Evolutionary conservation across 768 basidiomycete species (phyloP), one percentile per base, ranked within the genome.

Genomic region (Lentinula sp.): DNA sequence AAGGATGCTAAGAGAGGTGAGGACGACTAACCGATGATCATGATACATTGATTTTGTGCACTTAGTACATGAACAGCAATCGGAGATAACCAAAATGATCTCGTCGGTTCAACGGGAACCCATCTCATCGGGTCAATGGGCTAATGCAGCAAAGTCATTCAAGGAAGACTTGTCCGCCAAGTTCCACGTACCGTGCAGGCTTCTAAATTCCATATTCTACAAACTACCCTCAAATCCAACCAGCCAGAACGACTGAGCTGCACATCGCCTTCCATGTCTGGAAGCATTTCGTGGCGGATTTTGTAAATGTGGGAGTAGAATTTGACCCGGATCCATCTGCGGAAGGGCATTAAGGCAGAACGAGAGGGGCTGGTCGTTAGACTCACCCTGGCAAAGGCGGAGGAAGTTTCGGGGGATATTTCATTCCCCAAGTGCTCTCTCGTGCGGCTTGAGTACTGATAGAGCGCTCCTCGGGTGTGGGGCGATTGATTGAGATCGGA

Each of bases 201-300:
- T 32, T 58, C 57, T 23, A 58, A 35, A 11, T 58, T 58, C 57
- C 57, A 58, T 45, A 58, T 2, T 8, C 16, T 43, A 18, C 57
- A 48, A 10, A 58, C 57, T 31, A 4, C 37, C 35, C 57, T 34
- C 37, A 45, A 32, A 39, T 58, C 57, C 35, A 58, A 42, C 6
- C 2, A 21, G 31, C 57, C 57, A 10, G 16, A 21, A 4, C 43
- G 16, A 32, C 34, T 6, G 5, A 58, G 45, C 45, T 15, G 16
- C 15, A 58, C 57, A 0, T 58, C 57, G 21, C 46, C 57, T n/a
- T 58, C 57, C 57, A 58, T 58, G 16, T 58, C 57, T 1, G 57
- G 57, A 11, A 50, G 57, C 57, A 58, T 58, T 28, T 58, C 57
- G n/a, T 58, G 32, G 31, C 57, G 57, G n/a, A 58, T 50, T 37